Evolutionary conservation across 2,329 filamentous ascomycete species (phyloP).

Genomic region (Colletotrichum lindemuthianum): DNA sequence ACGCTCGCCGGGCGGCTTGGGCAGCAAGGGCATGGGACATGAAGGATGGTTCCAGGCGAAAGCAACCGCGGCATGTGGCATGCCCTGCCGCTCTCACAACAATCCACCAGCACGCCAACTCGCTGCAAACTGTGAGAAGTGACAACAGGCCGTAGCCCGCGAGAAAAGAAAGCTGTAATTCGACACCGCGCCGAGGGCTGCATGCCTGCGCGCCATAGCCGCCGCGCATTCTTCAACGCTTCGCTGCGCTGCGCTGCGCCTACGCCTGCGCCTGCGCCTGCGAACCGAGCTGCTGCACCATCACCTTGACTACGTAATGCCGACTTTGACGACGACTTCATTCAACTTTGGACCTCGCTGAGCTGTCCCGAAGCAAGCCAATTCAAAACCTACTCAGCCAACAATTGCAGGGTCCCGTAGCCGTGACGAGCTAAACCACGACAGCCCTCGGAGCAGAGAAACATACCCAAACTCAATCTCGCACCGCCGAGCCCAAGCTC

Average conservation of each 20-base stretch:
- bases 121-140: slow-evolving; percentile 23
- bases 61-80: slow-evolving; percentile 4
- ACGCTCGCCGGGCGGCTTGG: neutral
- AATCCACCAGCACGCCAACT: slow-evolving; percentile 20
- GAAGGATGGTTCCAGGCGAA: slow-evolving; percentile 14
- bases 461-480: slow-evolving; percentile 21
- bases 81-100: slow-evolving; percentile 26
- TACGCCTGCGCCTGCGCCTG: neutral
- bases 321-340: neutral
- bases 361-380: slow-evolving; percentile 18
- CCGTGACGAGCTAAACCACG: neutral
- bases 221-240: slow-evolving; percentile 33
- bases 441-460: slow-evolving; percentile 12
- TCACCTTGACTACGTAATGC: slow-evolving; percentile 14
- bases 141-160: slow-evolving; percentile 11
- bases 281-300: slow-evolving; percentile 9
- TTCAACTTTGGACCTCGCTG: slow-evolving; percentile 10
- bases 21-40: slow-evolving; percentile 8
- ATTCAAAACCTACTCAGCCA: slow-evolving; percentile 12
- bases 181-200: slow-evolving; percentile 17
- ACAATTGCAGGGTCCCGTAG: slow-evolving; percentile 17
- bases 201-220: slow-evolving; percentile 26
- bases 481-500: slow-evolving; percentile 27
- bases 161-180: slow-evolving; percentile 26
- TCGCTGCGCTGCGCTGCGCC: slow-evolving; percentile 1